Base-by-base conservation (phyloP, 2,329 filamentous ascomycete genomes). In the Phyllosticta citrichinensis region DNA sequence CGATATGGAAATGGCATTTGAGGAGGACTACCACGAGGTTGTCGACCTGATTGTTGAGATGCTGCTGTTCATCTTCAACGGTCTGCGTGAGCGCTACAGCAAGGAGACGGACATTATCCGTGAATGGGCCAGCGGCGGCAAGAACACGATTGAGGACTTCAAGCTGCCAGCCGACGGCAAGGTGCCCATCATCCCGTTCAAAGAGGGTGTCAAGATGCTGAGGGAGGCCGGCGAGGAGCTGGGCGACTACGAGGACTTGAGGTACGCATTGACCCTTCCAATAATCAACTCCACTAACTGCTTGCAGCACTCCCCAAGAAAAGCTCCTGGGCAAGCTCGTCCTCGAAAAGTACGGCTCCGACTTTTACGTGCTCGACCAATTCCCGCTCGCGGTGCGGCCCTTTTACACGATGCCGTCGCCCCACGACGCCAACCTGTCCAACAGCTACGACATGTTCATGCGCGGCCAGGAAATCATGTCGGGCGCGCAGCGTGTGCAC, bases 331-430 rank as follows among this genome's bases (percentile, higher is more conserved):
- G 94, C 62, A 86, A 85, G 25, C 81, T 97, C 55, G 85, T 97
- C 66, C 87, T 89, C 62, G 82, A 89, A 68, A 97, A 96, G 77
- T 96, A 88, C 81, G 84, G 88, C 72, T 94, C 91, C 63, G 94
- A 99, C 78, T 97, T 97, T 79, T 97, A 96, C 78, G 87, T 95
- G 22, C 83, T 99, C 64, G 93, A 97, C 80, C 94, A 97, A 77
- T 99, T 96, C 81, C 94, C 94, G 53, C 86, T 94, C 74, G 80
- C 81, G 47, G 89, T 94, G 20, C 85, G 94, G 30, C 93, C 93
- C 5, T 96, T 96, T 76, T 97, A 97, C 76, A 91, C 93, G 64
- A 90, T 93, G 79, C 85, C 89, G 59, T 88, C 71, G 35, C 73
- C 76, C 50, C 50, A 65, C 47, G 70, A 75, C 66, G 68, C 75